phyloP scores from a whole-genome alignment of 2,329 filamentous ascomycete genomes.

The Aspergillus glaucus region DNA sequence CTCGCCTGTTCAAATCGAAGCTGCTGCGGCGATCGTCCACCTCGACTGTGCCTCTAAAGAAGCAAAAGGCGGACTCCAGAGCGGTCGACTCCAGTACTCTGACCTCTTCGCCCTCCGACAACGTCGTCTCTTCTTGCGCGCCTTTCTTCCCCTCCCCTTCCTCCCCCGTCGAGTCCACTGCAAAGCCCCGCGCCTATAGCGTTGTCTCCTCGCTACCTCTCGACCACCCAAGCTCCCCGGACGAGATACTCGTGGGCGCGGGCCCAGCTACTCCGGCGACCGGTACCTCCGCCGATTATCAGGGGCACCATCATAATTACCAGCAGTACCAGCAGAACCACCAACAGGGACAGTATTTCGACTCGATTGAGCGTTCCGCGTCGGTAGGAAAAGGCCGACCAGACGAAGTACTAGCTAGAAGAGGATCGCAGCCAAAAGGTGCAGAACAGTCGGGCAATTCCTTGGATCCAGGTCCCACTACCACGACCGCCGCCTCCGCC shows the following conservation, averaged over 20 bases:
- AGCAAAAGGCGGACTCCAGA: constrained; percentile 17
- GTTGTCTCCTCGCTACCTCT: constrained; percentile 18
- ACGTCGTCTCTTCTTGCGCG: background rate
- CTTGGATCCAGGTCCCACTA: background rate
- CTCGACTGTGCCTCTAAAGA: constrained; percentile 14
- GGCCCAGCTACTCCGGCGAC: constrained; percentile 5
- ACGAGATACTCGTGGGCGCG: constrained; percentile 6
- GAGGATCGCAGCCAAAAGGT: background rate
- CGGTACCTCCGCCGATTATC: constrained; percentile 6
- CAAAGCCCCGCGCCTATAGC: constrained; percentile 18
- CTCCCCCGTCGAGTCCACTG: constrained; percentile 13
- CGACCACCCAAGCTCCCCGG: constrained; percentile 10
- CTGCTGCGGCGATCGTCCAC: constrained; percentile 33
- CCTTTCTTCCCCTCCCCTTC: constrained; percentile 14
- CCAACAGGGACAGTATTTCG: background rate
- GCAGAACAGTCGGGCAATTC: background rate
- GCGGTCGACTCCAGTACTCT: constrained; percentile 12
- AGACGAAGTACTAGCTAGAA: background rate
- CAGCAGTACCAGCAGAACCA: background rate
- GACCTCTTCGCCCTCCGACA: background rate
- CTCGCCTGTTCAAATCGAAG: constrained; percentile 30
- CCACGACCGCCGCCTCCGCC: background rate
- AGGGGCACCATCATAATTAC: background rate
- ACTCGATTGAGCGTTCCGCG: background rate
- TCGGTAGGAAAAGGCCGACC: background rate